Percentiles rank a stretch among this genome's conserved stretches.
Conservation (phyloP, 805 yeast species). For the Metschnikowia matae region DNA sequence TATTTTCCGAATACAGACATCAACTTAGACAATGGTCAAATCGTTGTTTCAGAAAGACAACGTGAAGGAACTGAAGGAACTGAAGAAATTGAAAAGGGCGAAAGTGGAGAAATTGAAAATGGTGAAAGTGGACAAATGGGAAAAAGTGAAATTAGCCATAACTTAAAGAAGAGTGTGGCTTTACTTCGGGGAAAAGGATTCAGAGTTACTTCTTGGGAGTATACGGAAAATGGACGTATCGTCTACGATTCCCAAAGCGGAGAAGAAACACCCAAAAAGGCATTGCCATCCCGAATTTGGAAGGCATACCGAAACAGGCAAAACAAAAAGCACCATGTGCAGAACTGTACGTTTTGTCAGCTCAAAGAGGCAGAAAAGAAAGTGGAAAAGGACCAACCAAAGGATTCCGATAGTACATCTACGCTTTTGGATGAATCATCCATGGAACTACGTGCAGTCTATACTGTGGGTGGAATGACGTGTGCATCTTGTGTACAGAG, state of each 20-base stretch:
- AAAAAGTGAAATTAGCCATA: background rate
- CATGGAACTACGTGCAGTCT: slow-evolving; percentile 43
- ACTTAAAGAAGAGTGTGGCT: slow-evolving; percentile 16
- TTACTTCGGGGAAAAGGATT: slow-evolving; percentile 36
- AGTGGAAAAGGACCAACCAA: background rate
- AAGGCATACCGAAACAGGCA: slow-evolving; percentile 16
- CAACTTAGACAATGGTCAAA: background rate
- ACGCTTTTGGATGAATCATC: slow-evolving; percentile 5
- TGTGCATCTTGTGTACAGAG: slow-evolving; percentile 36
- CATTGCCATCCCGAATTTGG: slow-evolving; percentile 8
- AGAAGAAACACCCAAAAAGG: background rate
- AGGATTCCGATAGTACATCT: background rate
- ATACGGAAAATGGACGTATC: slow-evolving; percentile 18
- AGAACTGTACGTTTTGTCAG: slow-evolving; percentile 42
- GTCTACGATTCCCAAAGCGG: slow-evolving; percentile 7
- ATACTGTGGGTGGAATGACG: slow-evolving; percentile 47
- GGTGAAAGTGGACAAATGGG: too few species aligned
- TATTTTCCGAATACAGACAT: background rate
- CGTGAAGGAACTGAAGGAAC: too few species aligned
- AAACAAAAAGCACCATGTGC: slow-evolving; percentile 31
- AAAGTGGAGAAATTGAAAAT: too few species aligned
- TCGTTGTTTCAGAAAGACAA: background rate
- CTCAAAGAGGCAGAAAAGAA: slow-evolving; percentile 14
- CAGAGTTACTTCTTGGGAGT: slow-evolving; percentile 33
- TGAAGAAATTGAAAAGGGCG: too few species aligned